These are phyloP conservation scores for Xerocomus potaroensis DNA, from an alignment of 768 basidiomycete genomes.

Conservation along the genomic window DNA sequence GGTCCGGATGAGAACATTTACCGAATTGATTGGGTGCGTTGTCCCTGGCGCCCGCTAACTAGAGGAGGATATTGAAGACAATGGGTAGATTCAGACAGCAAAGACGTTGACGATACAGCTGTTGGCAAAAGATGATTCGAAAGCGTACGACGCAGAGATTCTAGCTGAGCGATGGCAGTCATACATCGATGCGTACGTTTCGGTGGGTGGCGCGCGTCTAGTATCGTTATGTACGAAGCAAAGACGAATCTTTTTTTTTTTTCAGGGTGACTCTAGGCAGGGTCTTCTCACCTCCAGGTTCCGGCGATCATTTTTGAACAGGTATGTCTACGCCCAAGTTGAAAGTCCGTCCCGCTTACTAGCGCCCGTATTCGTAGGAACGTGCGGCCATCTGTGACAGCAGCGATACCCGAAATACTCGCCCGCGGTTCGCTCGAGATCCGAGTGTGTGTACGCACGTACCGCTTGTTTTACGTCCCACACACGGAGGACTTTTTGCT, in stretches of 20 bases:
- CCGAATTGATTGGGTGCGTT: constrained; percentile 73
- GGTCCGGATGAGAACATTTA: constrained; percentile 78
- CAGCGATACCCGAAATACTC: constrained; percentile 40
- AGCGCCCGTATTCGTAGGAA: constrained; percentile 19
- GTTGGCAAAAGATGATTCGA: constrained; percentile 75
- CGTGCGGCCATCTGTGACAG: constrained; percentile 7
- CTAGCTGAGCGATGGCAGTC: constrained; percentile 74
- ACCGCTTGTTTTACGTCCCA: constrained; percentile 25
- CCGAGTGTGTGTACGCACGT: constrained; percentile 67
- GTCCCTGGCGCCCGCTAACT: not conserved
- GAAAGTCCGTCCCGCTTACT: no score
- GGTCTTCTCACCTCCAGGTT: constrained; percentile 46
- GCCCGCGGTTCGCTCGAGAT: constrained; percentile 68
- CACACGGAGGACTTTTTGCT: constrained; percentile 25
- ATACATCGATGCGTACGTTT: constrained; percentile 74
- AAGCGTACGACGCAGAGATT: constrained; percentile 71
- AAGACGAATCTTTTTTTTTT: not conserved
- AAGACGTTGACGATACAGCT: constrained; percentile 70
- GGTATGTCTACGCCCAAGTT: constrained; percentile 37
- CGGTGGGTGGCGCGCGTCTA: constrained; percentile 37
- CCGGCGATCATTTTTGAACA: constrained; percentile 60
- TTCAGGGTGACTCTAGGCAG: constrained; percentile 55
- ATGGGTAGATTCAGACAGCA: constrained; percentile 53
- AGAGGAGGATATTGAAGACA: not conserved
- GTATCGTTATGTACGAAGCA: not conserved